Conservation (phyloP, 2,329 filamentous ascomycete genomes). For the Truncatella angustata region DNA sequence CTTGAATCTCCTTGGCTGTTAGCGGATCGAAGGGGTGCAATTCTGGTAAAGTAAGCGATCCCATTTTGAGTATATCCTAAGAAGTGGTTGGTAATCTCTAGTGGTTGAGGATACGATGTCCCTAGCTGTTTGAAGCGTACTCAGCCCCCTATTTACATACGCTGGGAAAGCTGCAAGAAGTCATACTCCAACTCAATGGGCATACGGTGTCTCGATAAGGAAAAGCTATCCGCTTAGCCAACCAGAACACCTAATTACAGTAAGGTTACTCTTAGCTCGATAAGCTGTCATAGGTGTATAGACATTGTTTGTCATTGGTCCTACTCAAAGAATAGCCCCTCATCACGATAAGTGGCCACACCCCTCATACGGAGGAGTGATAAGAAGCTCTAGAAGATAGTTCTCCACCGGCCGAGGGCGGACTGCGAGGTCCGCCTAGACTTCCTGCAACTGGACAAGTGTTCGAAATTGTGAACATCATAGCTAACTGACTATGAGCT, state of each 20-base stretch:
- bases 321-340: neutral
- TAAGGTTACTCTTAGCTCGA: neutral
- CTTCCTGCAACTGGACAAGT: neutral
- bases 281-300: slow-evolving; percentile 4
- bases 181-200: slow-evolving; percentile 3
- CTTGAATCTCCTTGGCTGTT: slow-evolving; percentile 68
- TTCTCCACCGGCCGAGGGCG: neutral
- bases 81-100: too few relatives aligned
- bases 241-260: neutral
- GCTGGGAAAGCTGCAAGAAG: neutral
- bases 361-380: neutral
- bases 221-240: slow-evolving; percentile 7
- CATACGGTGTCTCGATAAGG: slow-evolving; percentile 7
- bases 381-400: too few relatives aligned
- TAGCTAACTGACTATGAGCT: too few relatives aligned
- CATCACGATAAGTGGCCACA: neutral
- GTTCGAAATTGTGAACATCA: neutral
- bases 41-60: slow-evolving; percentile 1
- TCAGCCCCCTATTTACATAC: neutral
- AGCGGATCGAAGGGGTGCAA: slow-evolving; percentile 77
- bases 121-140: neutral
- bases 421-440: neutral
- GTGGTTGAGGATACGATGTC: neutral
- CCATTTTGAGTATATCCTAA: too few relatives aligned
- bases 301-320: slow-evolving; percentile 1